These are phyloP conservation scores for Nissolia schottii DNA, from an alignment of 306 rosid genomes.

Conservation along the genomic window DNA sequence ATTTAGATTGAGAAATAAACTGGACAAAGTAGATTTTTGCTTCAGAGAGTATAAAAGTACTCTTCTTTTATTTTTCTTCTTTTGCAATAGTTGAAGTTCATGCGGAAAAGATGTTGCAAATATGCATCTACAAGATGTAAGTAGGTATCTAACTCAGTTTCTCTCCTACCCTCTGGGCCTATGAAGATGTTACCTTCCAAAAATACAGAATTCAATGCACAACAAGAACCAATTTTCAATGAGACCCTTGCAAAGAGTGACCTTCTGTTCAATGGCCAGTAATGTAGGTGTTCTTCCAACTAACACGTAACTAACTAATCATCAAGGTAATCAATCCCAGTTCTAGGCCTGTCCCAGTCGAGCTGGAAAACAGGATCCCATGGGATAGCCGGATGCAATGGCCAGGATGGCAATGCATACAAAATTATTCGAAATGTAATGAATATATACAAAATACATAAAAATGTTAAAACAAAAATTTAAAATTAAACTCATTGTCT, in stretches of 20 bases:
- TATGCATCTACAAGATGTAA: neutral
- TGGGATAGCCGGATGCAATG: no score
- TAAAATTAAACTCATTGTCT: no score
- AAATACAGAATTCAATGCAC: neutral
- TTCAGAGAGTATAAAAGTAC: neutral
- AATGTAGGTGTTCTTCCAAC: neutral
- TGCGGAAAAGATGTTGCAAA: neutral
- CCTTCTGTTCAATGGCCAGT: neutral
- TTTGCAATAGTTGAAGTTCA: neutral
- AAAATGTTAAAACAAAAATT: no score
- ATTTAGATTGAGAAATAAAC: neutral
- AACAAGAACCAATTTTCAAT: neutral
- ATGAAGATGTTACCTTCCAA: neutral
- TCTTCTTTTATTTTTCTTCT: neutral
- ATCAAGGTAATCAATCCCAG: no score
- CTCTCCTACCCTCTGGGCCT: neutral
- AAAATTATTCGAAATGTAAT: no score
- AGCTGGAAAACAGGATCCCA: no score
- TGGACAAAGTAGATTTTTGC: neutral
- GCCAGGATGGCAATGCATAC: no score
- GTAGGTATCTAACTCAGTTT: neutral
- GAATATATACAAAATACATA: no score
- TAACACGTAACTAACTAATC: neutral
- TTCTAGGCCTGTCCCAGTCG: no score
- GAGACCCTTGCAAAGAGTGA: neutral